Conservation (phyloP, 2,329 filamentous ascomycete species). For the Nannizziopsis barbatae region DNA sequence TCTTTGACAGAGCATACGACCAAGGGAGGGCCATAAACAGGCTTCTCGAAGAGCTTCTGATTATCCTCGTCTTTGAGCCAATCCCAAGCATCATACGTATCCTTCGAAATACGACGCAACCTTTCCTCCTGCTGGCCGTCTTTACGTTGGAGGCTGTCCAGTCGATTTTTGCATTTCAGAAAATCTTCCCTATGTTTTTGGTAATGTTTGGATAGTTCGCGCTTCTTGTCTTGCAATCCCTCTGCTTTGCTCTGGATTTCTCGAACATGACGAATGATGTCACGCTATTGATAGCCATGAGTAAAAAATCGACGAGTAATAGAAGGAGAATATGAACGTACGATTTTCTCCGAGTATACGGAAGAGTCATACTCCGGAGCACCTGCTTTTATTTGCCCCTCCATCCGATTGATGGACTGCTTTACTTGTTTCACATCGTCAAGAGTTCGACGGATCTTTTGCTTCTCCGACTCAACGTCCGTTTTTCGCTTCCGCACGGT, state of each 20-base stretch:
- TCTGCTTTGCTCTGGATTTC: constrained; percentile 32
- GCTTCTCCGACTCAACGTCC: constrained; percentile 42
- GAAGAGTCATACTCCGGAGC: constrained; percentile 57
- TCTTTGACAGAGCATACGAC: constrained; percentile 71
- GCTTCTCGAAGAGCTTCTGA: constrained; percentile 55
- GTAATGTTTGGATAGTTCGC: constrained; percentile 18
- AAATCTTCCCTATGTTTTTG: constrained; percentile 18
- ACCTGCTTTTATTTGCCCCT: constrained; percentile 50
- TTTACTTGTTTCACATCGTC: constrained; percentile 42
- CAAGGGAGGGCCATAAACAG: constrained; percentile 71
- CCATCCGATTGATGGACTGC: constrained; percentile 50
- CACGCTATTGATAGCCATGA: constrained; percentile 39
- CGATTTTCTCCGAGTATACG: constrained; percentile 62
- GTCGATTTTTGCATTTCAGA: constrained; percentile 36
- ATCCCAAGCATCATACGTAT: constrained; percentile 61
- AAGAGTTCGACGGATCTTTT: constrained; percentile 41
- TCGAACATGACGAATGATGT: constrained; percentile 37
- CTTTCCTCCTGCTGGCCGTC: constrained; percentile 61
- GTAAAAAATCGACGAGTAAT: neutral
- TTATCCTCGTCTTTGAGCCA: constrained; percentile 62
- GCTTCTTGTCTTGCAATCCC: constrained; percentile 31
- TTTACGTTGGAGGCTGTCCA: constrained; percentile 57
- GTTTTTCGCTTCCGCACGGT: constrained; percentile 28
- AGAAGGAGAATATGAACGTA: constrained; percentile 32
- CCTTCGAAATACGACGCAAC: constrained; percentile 49